phyloP scores from a whole-genome alignment of 2,329 filamentous ascomycete genomes.

The Fusarium odoratissimum region DNA sequence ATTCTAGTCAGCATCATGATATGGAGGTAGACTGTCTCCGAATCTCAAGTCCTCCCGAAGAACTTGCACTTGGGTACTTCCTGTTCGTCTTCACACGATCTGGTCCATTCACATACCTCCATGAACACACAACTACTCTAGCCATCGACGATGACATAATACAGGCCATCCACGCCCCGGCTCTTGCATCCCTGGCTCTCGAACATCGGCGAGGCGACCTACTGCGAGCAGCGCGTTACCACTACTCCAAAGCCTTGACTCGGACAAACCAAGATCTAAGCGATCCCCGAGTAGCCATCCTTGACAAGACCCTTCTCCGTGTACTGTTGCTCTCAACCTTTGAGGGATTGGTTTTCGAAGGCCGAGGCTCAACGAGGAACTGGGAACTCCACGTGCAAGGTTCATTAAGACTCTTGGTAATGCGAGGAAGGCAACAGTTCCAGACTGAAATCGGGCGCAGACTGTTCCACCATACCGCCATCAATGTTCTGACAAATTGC shows the following conservation, averaged over 20 bases:
- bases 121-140: neutral
- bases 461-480: neutral
- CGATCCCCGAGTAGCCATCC: neutral
- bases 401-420: neutral
- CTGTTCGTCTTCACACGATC: neutral
- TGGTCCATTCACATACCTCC: neutral
- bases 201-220: neutral
- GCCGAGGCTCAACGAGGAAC: neutral
- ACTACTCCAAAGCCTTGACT: slow-evolving; percentile 1
- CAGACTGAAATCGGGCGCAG: neutral
- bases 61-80: neutral
- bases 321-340: neutral
- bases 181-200: slow-evolving; percentile 1
- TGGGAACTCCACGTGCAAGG: slow-evolving; percentile 5
- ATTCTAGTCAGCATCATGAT: fast-evolving
- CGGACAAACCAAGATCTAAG: neutral
- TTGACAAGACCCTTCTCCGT: neutral
- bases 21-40: neutral
- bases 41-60: neutral
- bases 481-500: slow-evolving; percentile 2
- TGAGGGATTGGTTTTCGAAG: neutral
- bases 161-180: slow-evolving; percentile 1
- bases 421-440: neutral
- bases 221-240: neutral
- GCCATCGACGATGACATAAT: neutral